Conservation (phyloP, 2,329 filamentous ascomycete genomes). For the Beauveria australis region DNA sequence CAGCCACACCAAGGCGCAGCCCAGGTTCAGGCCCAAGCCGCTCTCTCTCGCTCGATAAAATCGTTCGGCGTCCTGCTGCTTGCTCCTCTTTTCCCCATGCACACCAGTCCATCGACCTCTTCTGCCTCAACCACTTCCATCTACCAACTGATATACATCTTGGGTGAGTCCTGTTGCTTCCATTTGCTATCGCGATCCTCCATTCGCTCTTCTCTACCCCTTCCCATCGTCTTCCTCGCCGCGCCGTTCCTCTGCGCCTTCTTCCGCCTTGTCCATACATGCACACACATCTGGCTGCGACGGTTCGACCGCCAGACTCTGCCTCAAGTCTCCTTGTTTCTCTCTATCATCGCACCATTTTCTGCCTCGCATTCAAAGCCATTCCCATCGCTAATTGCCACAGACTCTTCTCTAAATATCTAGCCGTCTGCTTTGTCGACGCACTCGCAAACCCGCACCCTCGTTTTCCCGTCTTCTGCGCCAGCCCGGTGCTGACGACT, state of each 20-base stretch:
- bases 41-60: constrained; percentile 14
- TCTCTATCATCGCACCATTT: background rate
- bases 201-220: constrained; percentile 19
- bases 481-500: constrained; percentile 20
- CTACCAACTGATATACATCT: constrained; percentile 19
- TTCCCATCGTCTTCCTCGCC: background rate
- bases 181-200: constrained; percentile 29
- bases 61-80: constrained; percentile 15
- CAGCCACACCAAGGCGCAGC: background rate
- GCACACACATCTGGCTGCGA: background rate
- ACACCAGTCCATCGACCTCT: constrained; percentile 14
- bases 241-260: background rate
- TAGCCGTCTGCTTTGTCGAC: background rate
- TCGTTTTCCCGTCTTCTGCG: constrained; percentile 15
- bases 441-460: constrained; percentile 9
- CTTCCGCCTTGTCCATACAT: background rate
- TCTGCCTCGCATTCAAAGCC: background rate
- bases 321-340: background rate
- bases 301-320: constrained; percentile 11
- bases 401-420: background rate
- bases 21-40: background rate
- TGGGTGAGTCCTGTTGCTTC: constrained; percentile 30
- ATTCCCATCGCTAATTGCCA: constrained; percentile 10
- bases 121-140: constrained; percentile 4
- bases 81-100: constrained; percentile 20